Conservation (phyloP, 345 rosid genomes). For the Nasturtium officinale region DNA sequence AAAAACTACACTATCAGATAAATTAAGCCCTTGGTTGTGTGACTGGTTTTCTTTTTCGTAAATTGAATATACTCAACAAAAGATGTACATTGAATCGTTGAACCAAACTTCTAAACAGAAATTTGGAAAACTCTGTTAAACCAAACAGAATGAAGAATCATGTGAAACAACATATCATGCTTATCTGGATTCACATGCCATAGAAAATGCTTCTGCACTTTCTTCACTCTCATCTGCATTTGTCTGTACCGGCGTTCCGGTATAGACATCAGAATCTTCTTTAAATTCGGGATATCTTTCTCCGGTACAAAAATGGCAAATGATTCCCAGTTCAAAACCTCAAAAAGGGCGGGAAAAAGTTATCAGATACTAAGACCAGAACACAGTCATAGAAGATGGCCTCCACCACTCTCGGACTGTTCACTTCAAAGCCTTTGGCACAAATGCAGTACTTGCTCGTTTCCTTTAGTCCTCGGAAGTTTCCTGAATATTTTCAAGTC, state of each 20-base stretch:
- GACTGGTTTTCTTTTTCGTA: background rate
- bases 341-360: conserved; percentile 89
- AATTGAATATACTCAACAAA: background rate
- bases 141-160: conserved; percentile 96
- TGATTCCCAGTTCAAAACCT: conserved; percentile 82
- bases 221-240: conserved; percentile 85
- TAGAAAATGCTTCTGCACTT: conserved; percentile 85
- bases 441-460: conserved; percentile 96
- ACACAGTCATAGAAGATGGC: conserved; percentile 88
- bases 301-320: conserved; percentile 76
- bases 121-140: conserved; percentile 72
- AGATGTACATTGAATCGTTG: conserved; percentile 31
- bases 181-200: conserved; percentile 82
- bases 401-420: conserved; percentile 94
- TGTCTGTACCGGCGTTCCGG: conserved; percentile 50
- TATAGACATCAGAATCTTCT: conserved; percentile 74
- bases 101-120: conserved; percentile 37
- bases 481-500: conserved; percentile 79
- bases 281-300: conserved; percentile 85
- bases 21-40: background rate
- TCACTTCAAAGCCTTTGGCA: conserved; percentile 84
- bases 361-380: conserved; percentile 88
- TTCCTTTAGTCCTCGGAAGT: conserved; percentile 62
- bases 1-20: background rate
- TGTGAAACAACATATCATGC: conserved; percentile 87